Conservation (phyloP, 2,329 filamentous ascomycete species). For the Fusarium nygamai region DNA sequence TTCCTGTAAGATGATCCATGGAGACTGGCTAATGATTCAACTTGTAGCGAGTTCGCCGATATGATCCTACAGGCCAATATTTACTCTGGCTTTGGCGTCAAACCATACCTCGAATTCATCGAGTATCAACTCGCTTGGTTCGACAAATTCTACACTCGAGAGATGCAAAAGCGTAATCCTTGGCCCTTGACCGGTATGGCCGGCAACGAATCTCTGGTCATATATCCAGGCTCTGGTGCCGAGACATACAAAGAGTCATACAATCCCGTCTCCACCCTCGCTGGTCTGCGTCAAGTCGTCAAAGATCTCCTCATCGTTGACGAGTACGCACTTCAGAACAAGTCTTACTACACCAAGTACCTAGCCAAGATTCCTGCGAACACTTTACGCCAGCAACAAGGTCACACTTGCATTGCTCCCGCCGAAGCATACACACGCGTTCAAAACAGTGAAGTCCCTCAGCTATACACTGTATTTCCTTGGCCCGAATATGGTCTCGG, state of each 20-base stretch:
- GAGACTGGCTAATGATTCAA: background rate
- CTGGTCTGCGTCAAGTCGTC: constrained; percentile 2
- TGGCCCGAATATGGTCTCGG: constrained; percentile 7
- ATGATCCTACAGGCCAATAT: constrained; percentile 9
- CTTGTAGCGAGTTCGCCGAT: background rate
- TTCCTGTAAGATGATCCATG: too few species aligned
- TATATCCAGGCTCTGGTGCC: constrained; percentile 4
- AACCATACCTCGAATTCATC: constrained; percentile 4
- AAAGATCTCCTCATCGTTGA: constrained; percentile 3
- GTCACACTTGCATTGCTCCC: background rate
- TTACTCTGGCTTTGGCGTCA: background rate
- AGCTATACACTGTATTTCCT: background rate
- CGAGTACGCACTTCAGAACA: background rate
- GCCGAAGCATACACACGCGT: constrained; percentile 10
- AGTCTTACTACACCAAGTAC: constrained; percentile 2
- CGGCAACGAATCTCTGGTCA: background rate
- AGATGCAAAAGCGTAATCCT: constrained; percentile 2
- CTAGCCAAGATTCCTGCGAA: background rate
- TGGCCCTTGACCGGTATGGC: background rate
- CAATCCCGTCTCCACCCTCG: background rate
- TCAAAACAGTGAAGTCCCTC: constrained; percentile 8
- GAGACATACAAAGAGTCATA: constrained; percentile 10
- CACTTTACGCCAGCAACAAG: background rate
- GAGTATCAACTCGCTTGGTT: constrained; percentile 3
- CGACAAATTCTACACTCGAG: background rate